Conservation (phyloP, 768 basidiomycete species). For the Tricholoma saponaceum region DNA sequence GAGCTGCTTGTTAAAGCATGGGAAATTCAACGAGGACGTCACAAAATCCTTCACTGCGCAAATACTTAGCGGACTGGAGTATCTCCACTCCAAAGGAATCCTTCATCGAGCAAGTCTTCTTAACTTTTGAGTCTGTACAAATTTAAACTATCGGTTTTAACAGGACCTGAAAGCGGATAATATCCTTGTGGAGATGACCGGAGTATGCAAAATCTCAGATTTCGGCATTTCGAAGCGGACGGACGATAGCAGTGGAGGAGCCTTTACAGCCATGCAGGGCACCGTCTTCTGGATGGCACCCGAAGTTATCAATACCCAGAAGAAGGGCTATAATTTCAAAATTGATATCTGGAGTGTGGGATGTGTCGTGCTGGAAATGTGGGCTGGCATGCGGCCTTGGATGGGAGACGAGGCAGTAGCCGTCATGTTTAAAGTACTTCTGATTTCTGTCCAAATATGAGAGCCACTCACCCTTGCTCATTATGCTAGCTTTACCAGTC, state of each 20-base stretch:
- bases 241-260: slow-evolving; percentile 80
- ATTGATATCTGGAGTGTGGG: slow-evolving; percentile 99
- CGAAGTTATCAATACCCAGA: slow-evolving; percentile 84
- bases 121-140: not conserved
- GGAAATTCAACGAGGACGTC: slow-evolving; percentile 88
- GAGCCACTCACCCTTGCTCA: not conserved
- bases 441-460: not conserved
- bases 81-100: slow-evolving; percentile 88
- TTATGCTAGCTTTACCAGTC: slow-evolving; percentile 76
- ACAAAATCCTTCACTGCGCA: slow-evolving; percentile 91
- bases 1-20: slow-evolving; percentile 84
- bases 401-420: slow-evolving; percentile 83
- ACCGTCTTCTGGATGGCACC: slow-evolving; percentile 99
- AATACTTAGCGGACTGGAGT: slow-evolving; percentile 87
- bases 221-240: slow-evolving; percentile 98
- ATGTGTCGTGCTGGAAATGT: slow-evolving; percentile 99
- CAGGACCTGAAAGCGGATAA: slow-evolving; percentile 98
- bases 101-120: slow-evolving; percentile 76
- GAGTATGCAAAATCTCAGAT: slow-evolving; percentile 96
- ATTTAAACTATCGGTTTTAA: not conserved
- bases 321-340: slow-evolving; percentile 93
- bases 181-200: slow-evolving; percentile 89
- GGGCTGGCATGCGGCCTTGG: slow-evolving; percentile 96
- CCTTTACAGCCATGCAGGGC: slow-evolving; percentile 92
- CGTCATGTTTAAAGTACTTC: slow-evolving; percentile 90